phyloP scores from a whole-genome alignment of 176 grass and related monocot genomes.

The Elaeis guineensis region DNA sequence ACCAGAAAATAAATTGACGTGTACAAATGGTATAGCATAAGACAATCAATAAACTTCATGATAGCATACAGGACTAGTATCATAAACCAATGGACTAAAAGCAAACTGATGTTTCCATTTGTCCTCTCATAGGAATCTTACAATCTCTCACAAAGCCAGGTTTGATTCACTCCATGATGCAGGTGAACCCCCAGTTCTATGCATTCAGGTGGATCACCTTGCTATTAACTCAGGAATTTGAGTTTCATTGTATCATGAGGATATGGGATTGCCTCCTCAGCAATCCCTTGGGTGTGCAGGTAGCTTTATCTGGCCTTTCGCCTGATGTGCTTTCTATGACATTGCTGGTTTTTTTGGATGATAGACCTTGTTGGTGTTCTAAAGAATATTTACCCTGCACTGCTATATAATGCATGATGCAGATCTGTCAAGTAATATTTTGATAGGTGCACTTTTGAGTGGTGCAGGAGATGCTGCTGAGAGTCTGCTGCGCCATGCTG shows the following conservation, averaged over 20 bases:
- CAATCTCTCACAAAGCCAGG: neutral
- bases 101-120: too few species aligned
- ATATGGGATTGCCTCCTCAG: slow-evolving; percentile 93
- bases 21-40: too few species aligned
- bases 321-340: neutral
- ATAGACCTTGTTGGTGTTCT: too few species aligned
- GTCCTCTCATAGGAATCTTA: neutral
- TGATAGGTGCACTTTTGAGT: slow-evolving; percentile 4
- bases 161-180: slow-evolving; percentile 17
- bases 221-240: slow-evolving; percentile 83
- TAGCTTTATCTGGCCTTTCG: slow-evolving; percentile 8
- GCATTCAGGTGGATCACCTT: slow-evolving; percentile 97
- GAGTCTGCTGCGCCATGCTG: slow-evolving; percentile 91
- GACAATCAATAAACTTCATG: too few species aligned
- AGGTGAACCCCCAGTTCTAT: slow-evolving; percentile 93
- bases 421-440: neutral
- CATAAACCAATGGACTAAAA: too few species aligned
- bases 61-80: too few species aligned
- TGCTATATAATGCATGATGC: neutral
- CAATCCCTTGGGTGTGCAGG: slow-evolving; percentile 63
- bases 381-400: too few species aligned
- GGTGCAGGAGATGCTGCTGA: slow-evolving; percentile 74
- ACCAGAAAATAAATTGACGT: too few species aligned
- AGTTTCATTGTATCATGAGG: slow-evolving; percentile 53
- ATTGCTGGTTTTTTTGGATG: too few species aligned